A percentile compares a stretch with the other conserved stretches of the same genome.
Conservation (phyloP, 495 filamentous ascomycete species). For the Halenospora varia region DNA sequence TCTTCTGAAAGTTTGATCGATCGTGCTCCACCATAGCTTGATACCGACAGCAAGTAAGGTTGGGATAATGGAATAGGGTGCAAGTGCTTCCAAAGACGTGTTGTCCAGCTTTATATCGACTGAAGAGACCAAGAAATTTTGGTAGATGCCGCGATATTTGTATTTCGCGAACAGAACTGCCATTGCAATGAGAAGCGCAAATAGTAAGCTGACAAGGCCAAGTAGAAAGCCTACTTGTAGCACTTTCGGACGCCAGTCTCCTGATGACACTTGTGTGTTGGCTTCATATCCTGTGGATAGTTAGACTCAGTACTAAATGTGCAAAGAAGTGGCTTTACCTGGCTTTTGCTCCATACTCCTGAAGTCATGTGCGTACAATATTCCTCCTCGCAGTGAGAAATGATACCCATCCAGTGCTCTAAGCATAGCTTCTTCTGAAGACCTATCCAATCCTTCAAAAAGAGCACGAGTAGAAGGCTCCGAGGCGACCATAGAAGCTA, state of each 20-base stretch:
- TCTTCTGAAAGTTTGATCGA: slow-evolving; percentile 31
- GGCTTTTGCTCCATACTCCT: neutral
- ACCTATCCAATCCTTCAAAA: slow-evolving; percentile 6
- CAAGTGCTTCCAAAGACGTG: slow-evolving; percentile 24
- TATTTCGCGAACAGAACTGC: slow-evolving; percentile 29
- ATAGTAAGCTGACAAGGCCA: slow-evolving; percentile 13
- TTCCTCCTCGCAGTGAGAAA: neutral
- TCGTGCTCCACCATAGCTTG: slow-evolving; percentile 36
- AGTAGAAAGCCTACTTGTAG: slow-evolving; percentile 25
- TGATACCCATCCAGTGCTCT: slow-evolving; percentile 1
- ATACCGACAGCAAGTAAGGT: slow-evolving; percentile 25
- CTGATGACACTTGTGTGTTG: neutral
- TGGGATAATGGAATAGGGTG: slow-evolving; percentile 30
- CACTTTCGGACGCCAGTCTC: slow-evolving; percentile 8
- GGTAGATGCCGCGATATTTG: slow-evolving; percentile 23
- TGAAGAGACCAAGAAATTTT: slow-evolving; percentile 31
- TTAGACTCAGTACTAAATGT: neutral
- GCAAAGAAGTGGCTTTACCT: neutral
- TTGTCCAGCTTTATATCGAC: slow-evolving; percentile 25
- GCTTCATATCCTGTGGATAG: neutral
- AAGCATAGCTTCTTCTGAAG: neutral
- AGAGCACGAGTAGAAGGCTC: slow-evolving; percentile 13
- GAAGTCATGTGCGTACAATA: neutral
- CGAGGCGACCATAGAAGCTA: slow-evolving; percentile 16
- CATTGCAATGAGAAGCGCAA: slow-evolving; percentile 22